Base-by-base conservation (phyloP, 768 basidiomycete species). In the Podaxis mareebaensis region DNA sequence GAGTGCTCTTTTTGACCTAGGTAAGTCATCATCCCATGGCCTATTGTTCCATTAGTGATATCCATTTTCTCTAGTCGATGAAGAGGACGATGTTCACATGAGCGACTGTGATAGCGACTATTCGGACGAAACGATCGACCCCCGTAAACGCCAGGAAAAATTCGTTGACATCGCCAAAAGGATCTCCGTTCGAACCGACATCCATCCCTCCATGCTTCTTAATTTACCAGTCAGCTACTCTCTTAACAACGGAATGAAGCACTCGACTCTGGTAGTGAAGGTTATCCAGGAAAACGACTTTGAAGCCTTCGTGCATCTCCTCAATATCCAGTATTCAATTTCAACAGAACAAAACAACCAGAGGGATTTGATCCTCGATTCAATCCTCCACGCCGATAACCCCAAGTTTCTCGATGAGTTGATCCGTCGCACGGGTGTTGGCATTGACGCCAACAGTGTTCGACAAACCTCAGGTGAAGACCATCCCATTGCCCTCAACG, bases 131-230 rank as follows among this genome's bases (percentile, higher is more conserved):
- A 80, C 81, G 0, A 71, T 76, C 33, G 78, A 78, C 15, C 72
- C 71, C 57, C 70, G 71, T n/a, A 71, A 76, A 53, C 63, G 53
- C 28, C 65, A 66, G 46, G 67, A 78, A 63, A 78, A 77, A 49
- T 84, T 86, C 67, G 72, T 82, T 15, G 85, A 88, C 67, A 78
- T 88, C 61, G 81, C 86, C 15, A 79, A 76, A 28, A 75, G 79
- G 3, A 74, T 80, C 0, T 84, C 85, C 0, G 72, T 88, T 46
- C 74, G 80, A 59, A 75, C 72, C 52, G 65, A 77, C 3, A 69
- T 76, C 3, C 73, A 77, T 13, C 84, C 87, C 2, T 66, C 65
- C 24, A 64, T 84, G 58, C 74, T 86, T 3, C 39, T 72, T n/a
- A 61, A 69, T 7, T 15, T 39, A n/a, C 4, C 17, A 5, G 30